Base-by-base conservation (phyloP, 768 basidiomycete genomes). In the Mycena polygramma region DNA sequence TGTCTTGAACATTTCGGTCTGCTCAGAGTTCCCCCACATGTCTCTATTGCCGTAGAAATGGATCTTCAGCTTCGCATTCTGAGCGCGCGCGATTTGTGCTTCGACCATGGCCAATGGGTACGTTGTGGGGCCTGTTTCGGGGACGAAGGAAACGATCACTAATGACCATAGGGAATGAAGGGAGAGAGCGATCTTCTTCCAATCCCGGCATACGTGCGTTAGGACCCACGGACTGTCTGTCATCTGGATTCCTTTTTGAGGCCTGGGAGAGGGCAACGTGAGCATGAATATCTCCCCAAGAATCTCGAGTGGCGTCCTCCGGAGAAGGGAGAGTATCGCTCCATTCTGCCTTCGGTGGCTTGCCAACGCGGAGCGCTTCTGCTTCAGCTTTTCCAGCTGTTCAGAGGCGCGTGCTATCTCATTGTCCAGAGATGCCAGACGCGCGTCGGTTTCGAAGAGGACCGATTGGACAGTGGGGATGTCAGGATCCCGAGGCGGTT, bases 221-320 rank as follows among this genome's bases (percentile, higher is more conserved):
- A 63, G 26, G 2, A 57, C 30, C 67, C 60, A 68, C 17, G 67
- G 67, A 15, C 60, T 57, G 2, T 53, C 48, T 22, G 17, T 55
- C 22, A 10, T 22, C 8, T 8, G 48, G 20, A 49, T 9, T 17
- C n/a, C 30, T 30, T 30, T 17, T 7, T 22, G 1, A n/a, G 7
- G 48, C 8, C 9, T 5, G 13, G n/a, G 24, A 1, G n/a, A 9
- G 6, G 48, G 57, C n/a, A 66, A 24, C 15, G 57, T 67, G 57
- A 46, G 54, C 26, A 20, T 24, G 11, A 68, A 62, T 17, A 68
- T 68, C 26, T 68, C 58, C 43, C 3, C 41, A 5, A 68, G 53
- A 4, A 68, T 1, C 26, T 68, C 67, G 15, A 36, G 14, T 17
- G 59, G 67, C 41, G 19, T 35, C 41, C 17, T 30, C 52, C 26